Base-by-base conservation (phyloP, 345 rosid genomes). In the Alliaria petiolata region DNA sequence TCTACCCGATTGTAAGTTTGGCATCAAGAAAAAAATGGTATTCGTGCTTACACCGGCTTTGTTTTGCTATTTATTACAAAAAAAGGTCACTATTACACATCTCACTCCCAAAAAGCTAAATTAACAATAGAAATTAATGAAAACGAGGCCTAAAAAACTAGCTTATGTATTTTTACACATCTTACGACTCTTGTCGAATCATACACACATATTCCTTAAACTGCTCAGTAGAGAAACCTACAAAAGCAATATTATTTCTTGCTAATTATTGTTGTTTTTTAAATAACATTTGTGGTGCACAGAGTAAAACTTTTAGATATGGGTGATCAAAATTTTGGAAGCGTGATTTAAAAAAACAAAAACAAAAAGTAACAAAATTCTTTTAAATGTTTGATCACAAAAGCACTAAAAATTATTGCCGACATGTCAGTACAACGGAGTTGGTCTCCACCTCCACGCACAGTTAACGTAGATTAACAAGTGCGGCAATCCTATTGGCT, bases 391-490 rank as follows among this genome's bases (percentile, higher is more conserved):
- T 10, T 34, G 11, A 20, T 20, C 11, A 33, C 6, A 33, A 30
- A 33, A 33, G 9, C 8, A 67, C 40, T 16, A 36, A 36, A 67
- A 25, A 38, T 2, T 19, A n/a, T 54, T 45, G 72, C 63, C 63
- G 63, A 55, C 72, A 67, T 42, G 62, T 54, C 53, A 43, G 71
- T 33, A 15, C 33, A 6, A 25, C 3, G 53, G 33, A 54, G 72
- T 54, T 54, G 35, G 35, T 67, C 64, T 33, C 73, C 38, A 35
- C 12, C 64, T 69, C 35, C 55, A 44, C 46, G 56, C 16, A 19
- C 13, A 13, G 25, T 22, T 22, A 34, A 16, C 13, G n/a, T 3
- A n/a, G 45, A 13, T 0, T 4, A 31, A 69, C 65, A 69, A 69
- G 49, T 69, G 74, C 3, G 7, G 1, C 14, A 7, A 2, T 55